Percentiles rank a stretch among this genome's conserved stretches.
These are phyloP conservation scores for Auriscalpium orientale DNA, from an alignment of 768 basidiomycete species.

Conservation along the genomic window DNA sequence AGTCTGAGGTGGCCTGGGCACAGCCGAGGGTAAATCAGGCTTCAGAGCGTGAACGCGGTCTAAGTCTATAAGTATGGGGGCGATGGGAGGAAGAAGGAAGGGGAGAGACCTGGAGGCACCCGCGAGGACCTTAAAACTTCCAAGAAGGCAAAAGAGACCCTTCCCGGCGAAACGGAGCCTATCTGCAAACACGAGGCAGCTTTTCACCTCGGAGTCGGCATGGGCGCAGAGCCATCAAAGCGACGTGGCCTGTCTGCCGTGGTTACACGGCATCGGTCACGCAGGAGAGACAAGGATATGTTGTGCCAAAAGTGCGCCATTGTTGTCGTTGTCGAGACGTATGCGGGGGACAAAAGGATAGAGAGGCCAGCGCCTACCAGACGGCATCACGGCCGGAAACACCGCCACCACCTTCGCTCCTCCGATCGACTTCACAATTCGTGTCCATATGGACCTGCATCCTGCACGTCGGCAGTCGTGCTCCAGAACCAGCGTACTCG, in stretches of 20 bases:
- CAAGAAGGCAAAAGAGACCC: neutral
- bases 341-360: neutral
- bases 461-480: no score
- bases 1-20: slow-evolving; percentile 15
- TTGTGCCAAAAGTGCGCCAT: neutral
- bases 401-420: no score
- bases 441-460: no score
- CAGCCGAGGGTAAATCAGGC: slow-evolving; percentile 10
- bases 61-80: neutral
- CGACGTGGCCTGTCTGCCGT: neutral
- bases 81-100: neutral
- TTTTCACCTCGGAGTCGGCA: neutral
- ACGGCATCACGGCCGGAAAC: no score
- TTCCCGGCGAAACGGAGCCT: slow-evolving; percentile 1
- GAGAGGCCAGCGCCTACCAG: no score
- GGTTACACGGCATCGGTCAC: neutral
- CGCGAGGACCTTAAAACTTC: slow-evolving; percentile 3
- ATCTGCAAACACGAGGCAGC: slow-evolving; percentile 4
- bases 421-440: no score
- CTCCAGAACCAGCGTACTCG: no score
- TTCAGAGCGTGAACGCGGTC: neutral
- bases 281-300: neutral
- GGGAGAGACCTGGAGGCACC: neutral
- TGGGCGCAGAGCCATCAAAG: neutral
- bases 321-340: neutral